Conservation (phyloP, 331 rosid genomes). For the Pyrus hybrid region DNA sequence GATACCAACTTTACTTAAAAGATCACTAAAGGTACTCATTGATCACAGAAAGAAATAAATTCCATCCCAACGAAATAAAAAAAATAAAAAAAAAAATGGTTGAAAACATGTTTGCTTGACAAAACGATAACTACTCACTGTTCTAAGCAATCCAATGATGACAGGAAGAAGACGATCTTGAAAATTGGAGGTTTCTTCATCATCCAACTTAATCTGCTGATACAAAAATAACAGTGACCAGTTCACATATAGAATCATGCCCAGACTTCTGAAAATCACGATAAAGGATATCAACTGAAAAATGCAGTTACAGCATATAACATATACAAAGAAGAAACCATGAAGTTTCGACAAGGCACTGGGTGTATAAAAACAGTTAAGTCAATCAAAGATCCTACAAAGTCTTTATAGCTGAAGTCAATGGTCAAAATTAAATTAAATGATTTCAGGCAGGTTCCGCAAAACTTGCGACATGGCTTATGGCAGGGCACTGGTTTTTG, state of each 20-base stretch:
- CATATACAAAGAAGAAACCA: neutral
- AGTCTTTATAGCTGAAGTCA: neutral
- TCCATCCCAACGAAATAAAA: neutral
- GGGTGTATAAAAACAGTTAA: neutral
- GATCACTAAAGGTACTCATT: neutral
- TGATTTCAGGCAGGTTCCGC: neutral
- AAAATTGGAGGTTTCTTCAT: constrained; percentile 68
- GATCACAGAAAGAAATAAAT: neutral
- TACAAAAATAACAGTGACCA: constrained; percentile 22
- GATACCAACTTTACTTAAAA: neutral
- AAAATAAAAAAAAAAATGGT: too few relatives aligned
- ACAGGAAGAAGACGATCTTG: constrained; percentile 84
- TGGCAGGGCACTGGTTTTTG: neutral
- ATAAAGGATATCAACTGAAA: neutral
- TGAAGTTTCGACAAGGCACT: neutral
- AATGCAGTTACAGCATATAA: neutral
- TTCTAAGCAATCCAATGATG: constrained; percentile 94
- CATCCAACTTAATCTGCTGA: constrained; percentile 67
- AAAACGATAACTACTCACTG: constrained; percentile 52
- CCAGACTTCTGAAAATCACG: constrained; percentile 7
- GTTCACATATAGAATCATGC: constrained; percentile 17
- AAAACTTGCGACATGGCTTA: neutral
- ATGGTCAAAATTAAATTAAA: neutral
- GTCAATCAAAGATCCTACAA: neutral
- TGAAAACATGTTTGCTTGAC: neutral